A percentile compares a stretch with the other conserved stretches of the same genome.
phyloP scores from a whole-genome alignment of 371 early-diverging fungal species.

The Funneliformis caledonium region DNA sequence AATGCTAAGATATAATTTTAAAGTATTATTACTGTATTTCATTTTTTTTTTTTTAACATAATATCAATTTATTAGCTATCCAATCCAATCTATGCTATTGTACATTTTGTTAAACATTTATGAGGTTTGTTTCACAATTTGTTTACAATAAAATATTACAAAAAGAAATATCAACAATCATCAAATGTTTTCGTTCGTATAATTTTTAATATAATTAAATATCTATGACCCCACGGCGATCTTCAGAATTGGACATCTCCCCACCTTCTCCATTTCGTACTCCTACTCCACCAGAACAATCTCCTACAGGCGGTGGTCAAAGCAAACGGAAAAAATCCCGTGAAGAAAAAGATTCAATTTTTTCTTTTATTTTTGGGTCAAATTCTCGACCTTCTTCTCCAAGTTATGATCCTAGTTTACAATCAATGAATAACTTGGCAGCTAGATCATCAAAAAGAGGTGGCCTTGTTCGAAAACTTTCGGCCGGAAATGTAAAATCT shows the following conservation, averaged over 20 bases:
- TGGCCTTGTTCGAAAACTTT: conserved; percentile 26
- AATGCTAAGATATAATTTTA: too few relatives aligned
- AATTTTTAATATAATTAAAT: neutral
- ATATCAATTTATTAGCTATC: too few relatives aligned
- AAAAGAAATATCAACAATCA: too few relatives aligned
- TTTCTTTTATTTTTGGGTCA: conserved; percentile 18
- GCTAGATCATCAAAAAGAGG: conserved; percentile 11
- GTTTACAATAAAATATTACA: too few relatives aligned
- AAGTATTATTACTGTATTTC: too few relatives aligned
- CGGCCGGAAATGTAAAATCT: conserved; percentile 29
- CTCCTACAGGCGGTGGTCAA: neutral
- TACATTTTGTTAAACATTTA: too few relatives aligned
- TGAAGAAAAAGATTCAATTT: conserved; percentile 34
- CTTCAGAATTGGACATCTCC: conserved; percentile 35
- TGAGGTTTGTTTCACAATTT: neutral
- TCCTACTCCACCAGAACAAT: neutral
- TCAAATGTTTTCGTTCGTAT: conserved; percentile 1
- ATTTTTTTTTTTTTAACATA: too few relatives aligned
- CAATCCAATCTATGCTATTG: too few relatives aligned
- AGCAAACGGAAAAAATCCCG: conserved; percentile 32
- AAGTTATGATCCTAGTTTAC: neutral
- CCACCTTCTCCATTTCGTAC: conserved; percentile 26
- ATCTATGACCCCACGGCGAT: conserved; percentile 28
- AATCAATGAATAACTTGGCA: conserved; percentile 14
- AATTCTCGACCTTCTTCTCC: conserved; percentile 32